A percentile compares a stretch with the other conserved stretches of the same genome.
Evolutionary conservation across 2,329 filamentous ascomycete species (phyloP).

Genomic region (Fusarium sp.): DNA sequence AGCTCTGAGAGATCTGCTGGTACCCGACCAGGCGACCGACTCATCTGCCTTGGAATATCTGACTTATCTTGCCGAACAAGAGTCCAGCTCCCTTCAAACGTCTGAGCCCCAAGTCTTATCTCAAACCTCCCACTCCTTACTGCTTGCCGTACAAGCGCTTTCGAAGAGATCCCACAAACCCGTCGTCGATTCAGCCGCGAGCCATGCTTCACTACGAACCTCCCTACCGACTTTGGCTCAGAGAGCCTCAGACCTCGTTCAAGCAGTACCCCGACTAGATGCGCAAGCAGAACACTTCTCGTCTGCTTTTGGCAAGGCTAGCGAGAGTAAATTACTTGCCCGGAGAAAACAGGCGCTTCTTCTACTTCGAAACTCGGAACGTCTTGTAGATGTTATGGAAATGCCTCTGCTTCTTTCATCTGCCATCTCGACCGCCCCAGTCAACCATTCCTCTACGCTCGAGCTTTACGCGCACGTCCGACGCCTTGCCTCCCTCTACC

Average conservation of each 20-base stretch:
- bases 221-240: constrained; percentile 77
- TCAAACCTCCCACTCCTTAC: constrained; percentile 82
- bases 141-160: constrained; percentile 86
- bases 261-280: constrained; percentile 83
- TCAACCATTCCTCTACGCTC: constrained; percentile 88
- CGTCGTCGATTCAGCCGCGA: constrained; percentile 83
- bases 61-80: constrained; percentile 79
- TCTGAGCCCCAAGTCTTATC: constrained; percentile 84
- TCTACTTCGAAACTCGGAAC: constrained; percentile 86
- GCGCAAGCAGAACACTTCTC: constrained; percentile 83
- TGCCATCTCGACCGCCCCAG: constrained; percentile 73
- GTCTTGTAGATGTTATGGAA: constrained; percentile 90
- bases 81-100: constrained; percentile 77
- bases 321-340: constrained; percentile 76
- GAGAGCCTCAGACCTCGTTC: constrained; percentile 74
- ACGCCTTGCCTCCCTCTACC: constrained; percentile 84
- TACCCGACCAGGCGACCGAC: constrained; percentile 55
- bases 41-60: constrained; percentile 77
- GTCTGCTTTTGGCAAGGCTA: constrained; percentile 81
- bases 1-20: constrained; percentile 53
- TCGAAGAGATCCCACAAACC: constrained; percentile 90
- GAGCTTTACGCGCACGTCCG: constrained; percentile 96
- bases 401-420: constrained; percentile 87
- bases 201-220: constrained; percentile 78
- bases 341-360: constrained; percentile 83